phyloP scores from a whole-genome alignment of 139 green algal genomes.

The Chlamydomonas schloesseri region DNA sequence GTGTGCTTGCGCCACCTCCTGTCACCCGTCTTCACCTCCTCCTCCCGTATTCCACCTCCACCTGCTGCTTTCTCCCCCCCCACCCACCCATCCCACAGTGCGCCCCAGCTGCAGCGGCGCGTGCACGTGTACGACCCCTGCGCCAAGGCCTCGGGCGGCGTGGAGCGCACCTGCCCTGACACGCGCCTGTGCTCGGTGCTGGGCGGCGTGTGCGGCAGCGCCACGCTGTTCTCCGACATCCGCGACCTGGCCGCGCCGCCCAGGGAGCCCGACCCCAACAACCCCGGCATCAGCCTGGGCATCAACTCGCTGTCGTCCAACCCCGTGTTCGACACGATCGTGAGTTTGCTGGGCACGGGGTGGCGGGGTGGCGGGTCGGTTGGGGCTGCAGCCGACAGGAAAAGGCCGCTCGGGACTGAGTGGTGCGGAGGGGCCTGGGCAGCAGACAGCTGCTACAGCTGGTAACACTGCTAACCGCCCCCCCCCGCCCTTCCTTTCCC shows the following conservation, averaged over 20 bases:
- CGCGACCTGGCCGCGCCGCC: background rate
- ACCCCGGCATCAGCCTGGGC: background rate
- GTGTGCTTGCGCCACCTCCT: too few relatives aligned
- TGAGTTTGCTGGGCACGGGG: background rate
- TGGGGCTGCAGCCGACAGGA: too few relatives aligned
- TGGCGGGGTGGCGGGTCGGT: too few relatives aligned
- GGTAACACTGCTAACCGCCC: background rate
- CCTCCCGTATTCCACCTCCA: background rate
- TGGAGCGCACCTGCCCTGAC: conserved; percentile 38
- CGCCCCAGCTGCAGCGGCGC: background rate
- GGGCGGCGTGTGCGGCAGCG: conserved; percentile 16
- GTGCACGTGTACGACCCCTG: conserved; percentile 50
- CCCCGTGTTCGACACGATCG: background rate
- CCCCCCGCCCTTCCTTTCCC: background rate
- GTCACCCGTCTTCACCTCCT: background rate
- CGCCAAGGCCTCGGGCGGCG: background rate
- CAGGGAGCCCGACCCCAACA: background rate
- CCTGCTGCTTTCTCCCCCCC: background rate
- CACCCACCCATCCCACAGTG: background rate
- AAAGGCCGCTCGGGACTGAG: too few relatives aligned
- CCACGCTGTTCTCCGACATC: background rate
- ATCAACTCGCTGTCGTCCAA: background rate
- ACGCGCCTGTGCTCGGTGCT: conserved; percentile 39
- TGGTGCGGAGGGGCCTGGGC: too few relatives aligned
- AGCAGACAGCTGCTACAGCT: too few relatives aligned